Evolutionary conservation across 495 filamentous ascomycete species (phyloP), one percentile per base, ranked within the genome.

Genomic region (Penicillium malachiteum): DNA sequence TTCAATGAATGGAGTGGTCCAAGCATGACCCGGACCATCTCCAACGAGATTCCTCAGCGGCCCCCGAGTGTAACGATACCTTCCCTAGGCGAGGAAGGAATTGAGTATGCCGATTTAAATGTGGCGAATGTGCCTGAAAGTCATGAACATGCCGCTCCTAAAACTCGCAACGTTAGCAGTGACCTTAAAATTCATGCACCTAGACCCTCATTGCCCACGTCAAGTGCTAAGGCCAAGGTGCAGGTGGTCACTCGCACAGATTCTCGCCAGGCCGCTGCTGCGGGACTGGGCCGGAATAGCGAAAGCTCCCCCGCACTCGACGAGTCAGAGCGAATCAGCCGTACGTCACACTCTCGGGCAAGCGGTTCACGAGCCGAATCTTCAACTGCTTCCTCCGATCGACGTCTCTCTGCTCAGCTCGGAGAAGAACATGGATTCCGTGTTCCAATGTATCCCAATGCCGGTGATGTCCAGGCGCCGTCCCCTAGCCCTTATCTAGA

Each of bases 401-500:
- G 74, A 52, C 71, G 63, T 33, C 79, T 65, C 50, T 78, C 78
- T 49, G 62, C 78, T 44, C 72, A 79, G n/a, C 59, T 76, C 50
- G 84, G 84, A 11, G 86, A 89, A 16, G 90, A 92, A 58, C 84
- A 88, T 56, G 93, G 93, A 11, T 96, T 96, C 57, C 93, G 91
- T 62, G 92, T 97, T 17, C 95, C 94, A 34, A 96, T 99, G 91
- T 87, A 93, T 64, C 87, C 87, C 35, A 85, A 95, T 73, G 92
- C 92, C 38, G 94, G 94, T 41, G 94, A 97, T 71, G 95, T 99
- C 9, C 94, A 99, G 73, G 94, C 94, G 11, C 94, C 94, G 0
- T 92, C 95, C 0, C 91, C 92, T 3, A 83, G 87, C 13, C 89
- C 85, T n/a, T 73, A 72, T 47, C 57, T 76, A 33, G 74, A 80